Conservation (phyloP, 768 basidiomycete species). For the Dacryopinax primogenitus region DNA sequence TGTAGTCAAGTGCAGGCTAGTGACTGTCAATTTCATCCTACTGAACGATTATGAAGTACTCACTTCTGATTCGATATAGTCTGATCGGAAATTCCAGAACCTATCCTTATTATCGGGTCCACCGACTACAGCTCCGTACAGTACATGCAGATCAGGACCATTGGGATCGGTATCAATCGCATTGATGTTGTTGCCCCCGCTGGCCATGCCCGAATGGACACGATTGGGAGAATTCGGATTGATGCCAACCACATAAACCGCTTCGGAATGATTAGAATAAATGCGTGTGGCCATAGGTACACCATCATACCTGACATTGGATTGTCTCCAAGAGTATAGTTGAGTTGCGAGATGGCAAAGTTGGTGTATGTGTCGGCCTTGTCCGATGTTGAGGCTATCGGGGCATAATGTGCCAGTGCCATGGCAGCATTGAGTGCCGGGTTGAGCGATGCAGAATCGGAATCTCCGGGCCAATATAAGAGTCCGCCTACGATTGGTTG, state of each 20-base stretch:
- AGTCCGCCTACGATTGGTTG: slow-evolving; percentile 47
- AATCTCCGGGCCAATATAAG: slow-evolving; percentile 71
- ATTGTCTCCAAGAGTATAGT: slow-evolving; percentile 78
- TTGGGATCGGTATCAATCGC: slow-evolving; percentile 60
- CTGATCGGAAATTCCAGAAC: slow-evolving; percentile 74
- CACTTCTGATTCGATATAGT: slow-evolving; percentile 84
- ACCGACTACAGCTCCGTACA: slow-evolving; percentile 82
- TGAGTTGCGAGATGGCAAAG: slow-evolving; percentile 63
- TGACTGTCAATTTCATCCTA: background rate
- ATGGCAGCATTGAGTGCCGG: slow-evolving; percentile 80
- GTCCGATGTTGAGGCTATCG: slow-evolving; percentile 48
- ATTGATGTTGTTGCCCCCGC: slow-evolving; percentile 60
- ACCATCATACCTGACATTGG: slow-evolving; percentile 59
- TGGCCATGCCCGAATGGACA: slow-evolving; percentile 81
- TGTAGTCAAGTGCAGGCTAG: slow-evolving; percentile 75
- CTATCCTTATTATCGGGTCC: slow-evolving; percentile 66
- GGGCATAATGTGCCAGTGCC: slow-evolving; percentile 64
- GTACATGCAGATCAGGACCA: slow-evolving; percentile 49
- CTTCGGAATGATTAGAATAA: slow-evolving; percentile 27
- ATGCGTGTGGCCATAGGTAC: slow-evolving; percentile 6
- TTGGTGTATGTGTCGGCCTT: slow-evolving; percentile 50
- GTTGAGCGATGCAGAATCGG: slow-evolving; percentile 65
- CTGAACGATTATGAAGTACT: slow-evolving; percentile 15
- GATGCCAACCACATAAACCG: slow-evolving; percentile 73
- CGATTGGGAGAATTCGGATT: slow-evolving; percentile 86